Evolutionary conservation across 1,284 basidiomycete genomes (phyloP).

Genomic region (Marasmius tenuissimus): DNA sequence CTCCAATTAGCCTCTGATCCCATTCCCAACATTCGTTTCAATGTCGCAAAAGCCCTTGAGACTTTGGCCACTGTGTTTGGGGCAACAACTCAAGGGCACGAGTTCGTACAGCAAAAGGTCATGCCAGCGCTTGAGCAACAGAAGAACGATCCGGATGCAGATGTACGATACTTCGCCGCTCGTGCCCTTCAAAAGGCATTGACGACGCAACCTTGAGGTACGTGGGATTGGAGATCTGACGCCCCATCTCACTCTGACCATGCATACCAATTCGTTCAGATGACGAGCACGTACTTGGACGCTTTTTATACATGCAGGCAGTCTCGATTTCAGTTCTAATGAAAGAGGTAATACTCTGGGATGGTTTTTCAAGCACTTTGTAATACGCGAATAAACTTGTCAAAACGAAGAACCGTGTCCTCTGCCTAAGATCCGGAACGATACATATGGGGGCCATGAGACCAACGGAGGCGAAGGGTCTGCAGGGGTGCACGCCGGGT

Average conservation of each 20-base stretch:
- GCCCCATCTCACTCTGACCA: neutral
- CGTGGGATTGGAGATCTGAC: neutral
- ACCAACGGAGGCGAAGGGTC: too few relatives aligned
- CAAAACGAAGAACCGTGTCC: neutral
- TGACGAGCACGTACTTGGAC: neutral
- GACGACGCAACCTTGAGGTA: constrained; percentile 7
- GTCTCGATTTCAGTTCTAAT: neutral
- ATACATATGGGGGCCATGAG: neutral
- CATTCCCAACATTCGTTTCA: constrained; percentile 99
- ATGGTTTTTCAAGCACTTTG: neutral
- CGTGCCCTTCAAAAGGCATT: constrained; percentile 66
- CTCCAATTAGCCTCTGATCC: constrained; percentile 86
- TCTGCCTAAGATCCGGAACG: neutral
- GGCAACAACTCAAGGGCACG: constrained; percentile 68
- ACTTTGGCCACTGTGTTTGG: constrained; percentile 78
- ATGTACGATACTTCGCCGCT: constrained; percentile 87
- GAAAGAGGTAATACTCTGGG: neutral
- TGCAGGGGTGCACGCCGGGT: too few relatives aligned
- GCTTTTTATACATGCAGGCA: constrained; percentile 1
- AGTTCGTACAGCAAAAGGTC: constrained; percentile 75
- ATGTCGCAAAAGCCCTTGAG: constrained; percentile 94
- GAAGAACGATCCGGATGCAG: constrained; percentile 91
- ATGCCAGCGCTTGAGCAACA: constrained; percentile 85
- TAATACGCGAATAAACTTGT: constrained; percentile 2
- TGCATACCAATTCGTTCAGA: neutral